phyloP scores from a whole-genome alignment of 2,329 filamentous ascomycete species.

The Amphichorda felina region DNA sequence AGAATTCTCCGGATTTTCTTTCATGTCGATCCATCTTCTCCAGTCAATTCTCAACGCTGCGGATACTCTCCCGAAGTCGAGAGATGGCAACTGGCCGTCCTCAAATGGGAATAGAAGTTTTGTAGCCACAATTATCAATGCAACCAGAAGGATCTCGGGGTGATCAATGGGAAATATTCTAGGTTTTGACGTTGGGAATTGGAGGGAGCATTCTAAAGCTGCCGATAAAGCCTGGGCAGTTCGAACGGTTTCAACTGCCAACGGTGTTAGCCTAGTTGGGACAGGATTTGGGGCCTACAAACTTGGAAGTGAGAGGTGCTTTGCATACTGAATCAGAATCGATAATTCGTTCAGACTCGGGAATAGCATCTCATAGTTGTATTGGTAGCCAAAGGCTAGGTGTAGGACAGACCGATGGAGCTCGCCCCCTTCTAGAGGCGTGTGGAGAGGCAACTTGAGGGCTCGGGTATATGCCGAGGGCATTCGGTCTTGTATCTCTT shows the following conservation, averaged over 20 bases:
- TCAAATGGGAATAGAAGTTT: constrained; percentile 75
- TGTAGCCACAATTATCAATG: constrained; percentile 60
- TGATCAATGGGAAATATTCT: constrained; percentile 40
- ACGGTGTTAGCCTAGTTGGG: constrained; percentile 11
- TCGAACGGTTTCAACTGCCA: constrained; percentile 40
- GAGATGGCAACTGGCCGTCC: constrained; percentile 21
- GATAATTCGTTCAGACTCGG: constrained; percentile 62
- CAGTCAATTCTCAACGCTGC: constrained; percentile 45
- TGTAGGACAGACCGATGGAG: constrained; percentile 55
- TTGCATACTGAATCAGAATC: constrained; percentile 57
- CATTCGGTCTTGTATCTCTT: constrained; percentile 53
- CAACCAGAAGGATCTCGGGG: constrained; percentile 65
- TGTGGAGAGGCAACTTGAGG: constrained; percentile 37
- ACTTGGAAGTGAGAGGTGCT: constrained; percentile 48
- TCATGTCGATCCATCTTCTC: constrained; percentile 45
- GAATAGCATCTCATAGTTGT: constrained; percentile 58
- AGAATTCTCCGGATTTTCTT: not conserved
- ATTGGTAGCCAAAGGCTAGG: constrained; percentile 49
- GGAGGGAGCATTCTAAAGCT: constrained; percentile 35
- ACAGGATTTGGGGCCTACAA: not conserved
- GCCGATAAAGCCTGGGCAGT: constrained; percentile 30
- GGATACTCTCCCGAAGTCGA: constrained; percentile 4
- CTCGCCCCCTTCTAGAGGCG: constrained; percentile 34
- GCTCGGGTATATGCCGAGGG: constrained; percentile 47
- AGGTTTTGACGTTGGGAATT: constrained; percentile 36